Conservation (phyloP, 1,139 yeast species). For the Geotrichum klebahnii region DNA sequence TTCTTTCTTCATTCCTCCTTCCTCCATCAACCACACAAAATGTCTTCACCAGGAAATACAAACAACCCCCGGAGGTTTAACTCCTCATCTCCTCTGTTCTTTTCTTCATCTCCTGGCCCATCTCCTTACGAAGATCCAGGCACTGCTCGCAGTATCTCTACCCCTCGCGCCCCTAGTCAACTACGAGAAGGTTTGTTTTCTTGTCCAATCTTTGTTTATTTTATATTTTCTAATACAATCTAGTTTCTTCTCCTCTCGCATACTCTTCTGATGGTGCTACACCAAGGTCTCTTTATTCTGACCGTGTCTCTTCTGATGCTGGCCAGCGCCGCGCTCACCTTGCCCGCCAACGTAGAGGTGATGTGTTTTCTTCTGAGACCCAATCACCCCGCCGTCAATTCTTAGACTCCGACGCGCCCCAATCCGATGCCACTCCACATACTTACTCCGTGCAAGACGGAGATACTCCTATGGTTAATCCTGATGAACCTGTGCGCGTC, state of each 20-base stretch:
- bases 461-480: constrained; percentile 16
- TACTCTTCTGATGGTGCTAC: constrained; percentile 14
- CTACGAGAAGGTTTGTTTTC: constrained; percentile 12
- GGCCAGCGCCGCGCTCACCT: background rate
- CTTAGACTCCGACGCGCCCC: constrained; percentile 6
- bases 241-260: constrained; percentile 16
- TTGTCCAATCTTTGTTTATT: too few species aligned
- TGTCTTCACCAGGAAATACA: constrained; percentile 9
- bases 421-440: constrained; percentile 11
- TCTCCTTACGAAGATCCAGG: constrained; percentile 23
- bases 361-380: constrained; percentile 14
- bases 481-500: constrained; percentile 73
- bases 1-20: background rate
- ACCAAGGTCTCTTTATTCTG: constrained; percentile 6
- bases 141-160: constrained; percentile 24
- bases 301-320: constrained; percentile 3
- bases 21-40: background rate
- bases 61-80: constrained; percentile 4
- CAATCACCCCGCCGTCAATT: constrained; percentile 14
- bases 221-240: background rate
- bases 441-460: constrained; percentile 18
- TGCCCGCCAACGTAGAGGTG: constrained; percentile 15
- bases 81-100: constrained; percentile 63
- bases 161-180: constrained; percentile 35
- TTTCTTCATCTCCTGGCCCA: constrained; percentile 50